A percentile compares a stretch with the other conserved stretches of the same genome.
Conservation (phyloP, 2,329 filamentous ascomycete species). For the Cladosporium cucumerinum region DNA sequence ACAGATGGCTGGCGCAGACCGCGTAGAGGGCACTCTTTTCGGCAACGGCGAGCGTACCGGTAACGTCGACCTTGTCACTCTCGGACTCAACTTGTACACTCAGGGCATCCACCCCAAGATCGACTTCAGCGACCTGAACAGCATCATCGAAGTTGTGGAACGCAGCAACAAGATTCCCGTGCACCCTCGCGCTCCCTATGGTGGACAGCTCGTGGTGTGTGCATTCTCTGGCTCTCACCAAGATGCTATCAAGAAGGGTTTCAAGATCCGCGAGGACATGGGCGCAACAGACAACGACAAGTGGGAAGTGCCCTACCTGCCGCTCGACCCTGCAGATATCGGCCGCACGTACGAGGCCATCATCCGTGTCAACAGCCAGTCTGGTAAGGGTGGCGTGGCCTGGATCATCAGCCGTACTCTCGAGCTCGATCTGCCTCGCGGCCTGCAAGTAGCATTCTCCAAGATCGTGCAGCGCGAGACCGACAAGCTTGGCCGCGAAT, state of each 20-base stretch:
- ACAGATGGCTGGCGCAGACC: conserved; percentile 92
- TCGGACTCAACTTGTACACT: conserved; percentile 91
- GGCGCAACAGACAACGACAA: conserved; percentile 59
- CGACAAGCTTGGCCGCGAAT: conserved; percentile 77
- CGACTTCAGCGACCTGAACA: conserved; percentile 86
- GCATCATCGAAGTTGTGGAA: conserved; percentile 85
- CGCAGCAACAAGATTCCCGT: conserved; percentile 92
- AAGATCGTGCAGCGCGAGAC: conserved; percentile 79
- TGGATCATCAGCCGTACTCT: conserved; percentile 91
- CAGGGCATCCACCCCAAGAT: conserved; percentile 82
- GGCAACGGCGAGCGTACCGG: conserved; percentile 94
- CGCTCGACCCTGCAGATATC: conserved; percentile 88
- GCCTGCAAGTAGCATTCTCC: conserved; percentile 87
- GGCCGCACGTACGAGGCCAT: conserved; percentile 96
- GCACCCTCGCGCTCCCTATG: conserved; percentile 85
- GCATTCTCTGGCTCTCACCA: conserved; percentile 92
- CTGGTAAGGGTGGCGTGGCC: conserved; percentile 88
- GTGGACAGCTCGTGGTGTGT: conserved; percentile 84
- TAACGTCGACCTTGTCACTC: conserved; percentile 90
- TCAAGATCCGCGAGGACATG: conserved; percentile 64
- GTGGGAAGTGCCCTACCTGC: conserved; percentile 89
- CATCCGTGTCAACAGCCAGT: conserved; percentile 96
- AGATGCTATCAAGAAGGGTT: conserved; percentile 91
- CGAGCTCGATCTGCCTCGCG: conserved; percentile 86
- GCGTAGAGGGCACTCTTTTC: conserved; percentile 91